Conservation (phyloP, 2,329 filamentous ascomycete genomes). For the Lachnellula subtilissima region DNA sequence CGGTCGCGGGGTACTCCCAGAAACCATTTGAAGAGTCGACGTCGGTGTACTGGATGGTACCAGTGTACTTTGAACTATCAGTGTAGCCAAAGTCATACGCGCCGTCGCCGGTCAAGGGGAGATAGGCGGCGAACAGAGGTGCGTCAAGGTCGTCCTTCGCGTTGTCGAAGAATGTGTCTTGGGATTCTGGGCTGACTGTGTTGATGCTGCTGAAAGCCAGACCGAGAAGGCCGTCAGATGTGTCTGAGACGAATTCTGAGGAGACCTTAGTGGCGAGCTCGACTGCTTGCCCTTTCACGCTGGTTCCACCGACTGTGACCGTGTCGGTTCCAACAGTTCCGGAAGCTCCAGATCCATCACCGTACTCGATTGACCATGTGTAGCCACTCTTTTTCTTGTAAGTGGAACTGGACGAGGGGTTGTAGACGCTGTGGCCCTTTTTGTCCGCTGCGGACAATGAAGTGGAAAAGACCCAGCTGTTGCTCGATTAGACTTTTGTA, state of each 20-base stretch:
- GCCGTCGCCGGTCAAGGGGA: conserved; percentile 43
- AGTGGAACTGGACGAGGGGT: conserved; percentile 22
- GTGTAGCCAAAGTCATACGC: conserved; percentile 54
- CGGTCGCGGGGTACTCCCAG: conserved; percentile 52
- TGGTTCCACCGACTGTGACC: conserved; percentile 31
- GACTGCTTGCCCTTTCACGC: conserved; percentile 28
- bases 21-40: conserved; percentile 45
- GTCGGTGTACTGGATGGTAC: conserved; percentile 44
- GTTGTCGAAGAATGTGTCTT: conserved; percentile 32
- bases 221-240: conserved; percentile 56
- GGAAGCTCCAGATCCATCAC: conserved; percentile 34
- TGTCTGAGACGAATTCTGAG: conserved; percentile 28
- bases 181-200: conserved; percentile 25
- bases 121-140: conserved; percentile 51
- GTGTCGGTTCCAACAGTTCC: conserved; percentile 31
- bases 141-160: conserved; percentile 21
- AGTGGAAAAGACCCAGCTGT: conserved; percentile 31
- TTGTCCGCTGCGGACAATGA: conserved; percentile 14
- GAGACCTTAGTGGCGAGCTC: conserved; percentile 31
- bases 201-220: conserved; percentile 40
- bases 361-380: conserved; percentile 30
- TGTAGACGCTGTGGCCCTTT: conserved; percentile 21
- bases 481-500: neutral
- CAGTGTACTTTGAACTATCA: conserved; percentile 47
- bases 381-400: conserved; percentile 24